Conservation (phyloP, 2,329 filamentous ascomycete species). For the Sporothrix curviconia region DNA sequence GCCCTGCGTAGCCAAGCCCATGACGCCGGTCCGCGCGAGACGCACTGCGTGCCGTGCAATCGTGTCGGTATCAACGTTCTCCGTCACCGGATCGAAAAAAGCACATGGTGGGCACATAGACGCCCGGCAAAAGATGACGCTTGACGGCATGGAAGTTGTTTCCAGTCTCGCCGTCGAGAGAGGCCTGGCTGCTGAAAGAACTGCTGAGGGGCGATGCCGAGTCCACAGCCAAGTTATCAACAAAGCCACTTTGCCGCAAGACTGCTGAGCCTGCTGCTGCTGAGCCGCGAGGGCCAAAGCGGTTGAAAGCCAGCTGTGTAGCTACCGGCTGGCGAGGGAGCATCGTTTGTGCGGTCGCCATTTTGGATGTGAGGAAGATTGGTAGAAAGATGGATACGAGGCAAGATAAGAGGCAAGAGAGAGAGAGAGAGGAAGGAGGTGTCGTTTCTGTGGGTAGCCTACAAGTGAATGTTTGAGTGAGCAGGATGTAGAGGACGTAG, state of each 20-base stretch:
- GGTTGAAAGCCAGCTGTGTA: conserved; percentile 37
- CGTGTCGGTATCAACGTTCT: conserved; percentile 59
- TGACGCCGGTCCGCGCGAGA: conserved; percentile 66
- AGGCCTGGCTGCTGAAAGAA: conserved; percentile 34
- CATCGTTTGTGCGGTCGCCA: conserved; percentile 44
- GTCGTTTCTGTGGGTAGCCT: background rate
- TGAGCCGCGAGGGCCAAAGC: conserved; percentile 27
- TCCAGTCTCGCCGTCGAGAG: conserved; percentile 24
- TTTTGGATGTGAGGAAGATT: conserved; percentile 19
- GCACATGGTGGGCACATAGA: conserved; percentile 69
- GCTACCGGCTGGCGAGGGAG: conserved; percentile 39
- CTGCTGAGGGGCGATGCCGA: conserved; percentile 34
- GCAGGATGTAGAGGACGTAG: too few relatives aligned
- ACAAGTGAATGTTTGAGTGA: background rate
- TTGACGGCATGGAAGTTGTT: conserved; percentile 16
- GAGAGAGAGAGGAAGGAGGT: background rate
- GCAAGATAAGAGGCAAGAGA: background rate
- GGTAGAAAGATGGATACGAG: background rate
- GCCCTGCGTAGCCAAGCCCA: conserved; percentile 69
- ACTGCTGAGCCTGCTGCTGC: conserved; percentile 25
- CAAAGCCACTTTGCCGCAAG: conserved; percentile 26
- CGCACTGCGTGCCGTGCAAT: conserved; percentile 57
- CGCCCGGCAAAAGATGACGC: conserved; percentile 40
- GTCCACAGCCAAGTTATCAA: conserved; percentile 22
- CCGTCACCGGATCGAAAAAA: conserved; percentile 61